phyloP scores from a whole-genome alignment of 2,329 filamentous ascomycete species.

The Xylaria sp. region DNA sequence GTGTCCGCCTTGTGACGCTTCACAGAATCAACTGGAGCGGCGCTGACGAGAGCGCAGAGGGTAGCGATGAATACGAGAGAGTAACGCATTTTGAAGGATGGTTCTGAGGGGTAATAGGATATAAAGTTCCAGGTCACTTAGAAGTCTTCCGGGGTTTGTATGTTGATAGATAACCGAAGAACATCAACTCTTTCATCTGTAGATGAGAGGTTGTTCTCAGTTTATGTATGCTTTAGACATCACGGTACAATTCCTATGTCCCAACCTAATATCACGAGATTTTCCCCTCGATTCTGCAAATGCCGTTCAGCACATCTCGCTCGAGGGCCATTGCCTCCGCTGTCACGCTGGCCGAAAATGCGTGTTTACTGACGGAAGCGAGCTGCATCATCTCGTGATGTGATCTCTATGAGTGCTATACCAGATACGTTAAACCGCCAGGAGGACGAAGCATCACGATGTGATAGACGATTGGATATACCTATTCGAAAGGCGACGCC shows the following conservation, averaged over 20 bases:
- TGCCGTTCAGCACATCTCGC: not conserved
- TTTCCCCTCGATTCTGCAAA: not conserved
- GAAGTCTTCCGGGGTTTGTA: not conserved
- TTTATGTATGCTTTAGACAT: not conserved
- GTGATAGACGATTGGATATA: not conserved
- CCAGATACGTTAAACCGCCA: not conserved
- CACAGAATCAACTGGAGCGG: not conserved
- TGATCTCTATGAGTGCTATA: not conserved
- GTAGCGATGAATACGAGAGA: not conserved
- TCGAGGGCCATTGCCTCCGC: too few species aligned
- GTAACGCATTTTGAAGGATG: conserved; percentile 8
- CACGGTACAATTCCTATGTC: not conserved
- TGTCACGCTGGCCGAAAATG: not conserved
- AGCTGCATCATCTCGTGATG: not conserved
- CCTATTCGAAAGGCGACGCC: too few species aligned
- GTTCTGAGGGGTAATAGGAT: not conserved
- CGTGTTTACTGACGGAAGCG: not conserved
- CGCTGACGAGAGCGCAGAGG: not conserved
- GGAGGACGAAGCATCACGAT: not conserved
- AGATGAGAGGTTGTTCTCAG: not conserved
- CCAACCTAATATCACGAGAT: not conserved
- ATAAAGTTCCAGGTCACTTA: not conserved
- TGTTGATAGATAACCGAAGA: not conserved
- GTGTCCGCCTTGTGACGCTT: not conserved
- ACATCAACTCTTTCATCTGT: not conserved